These are phyloP conservation scores for Paraphoma chrysanthemicola DNA, from an alignment of 2,329 filamentous ascomycete genomes.

Conservation along the genomic window DNA sequence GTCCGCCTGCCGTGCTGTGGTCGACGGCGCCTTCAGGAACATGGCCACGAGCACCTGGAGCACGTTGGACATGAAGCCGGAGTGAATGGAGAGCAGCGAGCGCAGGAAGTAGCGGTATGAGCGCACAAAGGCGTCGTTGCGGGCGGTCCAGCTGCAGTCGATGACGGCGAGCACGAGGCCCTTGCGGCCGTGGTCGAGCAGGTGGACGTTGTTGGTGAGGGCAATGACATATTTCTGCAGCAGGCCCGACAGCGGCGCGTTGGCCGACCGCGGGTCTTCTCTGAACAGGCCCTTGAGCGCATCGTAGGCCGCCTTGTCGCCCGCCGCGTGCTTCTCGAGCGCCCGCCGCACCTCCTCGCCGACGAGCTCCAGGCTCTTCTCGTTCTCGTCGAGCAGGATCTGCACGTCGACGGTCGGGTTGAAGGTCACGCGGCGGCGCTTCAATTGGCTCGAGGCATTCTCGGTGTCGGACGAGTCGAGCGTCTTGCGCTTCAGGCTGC, in stretches of 20 bases:
- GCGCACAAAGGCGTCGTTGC: conserved; percentile 65
- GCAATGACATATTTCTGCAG: conserved; percentile 66
- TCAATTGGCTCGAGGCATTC: conserved; percentile 45
- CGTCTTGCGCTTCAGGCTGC: conserved; percentile 50
- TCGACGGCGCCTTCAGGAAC: conserved; percentile 69
- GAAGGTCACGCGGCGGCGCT: conserved; percentile 57
- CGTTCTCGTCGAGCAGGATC: conserved; percentile 52
- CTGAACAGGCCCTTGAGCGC: conserved; percentile 61
- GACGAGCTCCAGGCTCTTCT: conserved; percentile 64
- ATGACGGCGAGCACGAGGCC: conserved; percentile 65
- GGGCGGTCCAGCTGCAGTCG: conserved; percentile 66
- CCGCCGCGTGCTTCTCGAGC: conserved; percentile 59
- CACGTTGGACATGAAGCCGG: conserved; percentile 75
- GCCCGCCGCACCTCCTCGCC: conserved; percentile 68
- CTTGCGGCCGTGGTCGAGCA: conserved; percentile 63
- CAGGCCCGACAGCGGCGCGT: conserved; percentile 59
- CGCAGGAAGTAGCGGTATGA: conserved; percentile 64
- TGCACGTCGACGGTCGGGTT: conserved; percentile 56
- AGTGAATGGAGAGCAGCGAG: conserved; percentile 80
- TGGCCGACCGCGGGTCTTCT: conserved; percentile 54
- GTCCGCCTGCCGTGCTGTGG: conserved; percentile 60
- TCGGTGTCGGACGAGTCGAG: conserved; percentile 40
- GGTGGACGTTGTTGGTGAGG: conserved; percentile 63
- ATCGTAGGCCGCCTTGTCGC: conserved; percentile 65
- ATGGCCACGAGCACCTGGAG: conserved; percentile 82